Conservation (phyloP, 169 alveolate species). For the Pseudocohnilembus persalinus region DNA sequence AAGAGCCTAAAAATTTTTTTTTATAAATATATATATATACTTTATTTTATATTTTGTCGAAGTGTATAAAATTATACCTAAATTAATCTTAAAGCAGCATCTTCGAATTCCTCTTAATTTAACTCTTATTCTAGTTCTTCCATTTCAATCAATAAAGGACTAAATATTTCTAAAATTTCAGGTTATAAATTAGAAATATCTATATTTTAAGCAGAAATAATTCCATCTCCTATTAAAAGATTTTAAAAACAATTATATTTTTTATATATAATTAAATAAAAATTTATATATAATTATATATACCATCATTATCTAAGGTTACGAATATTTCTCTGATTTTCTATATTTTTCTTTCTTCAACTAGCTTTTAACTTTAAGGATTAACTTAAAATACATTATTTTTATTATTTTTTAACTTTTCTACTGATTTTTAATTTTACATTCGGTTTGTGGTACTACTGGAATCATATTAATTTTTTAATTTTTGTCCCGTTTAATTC, state of each 20-base stretch:
- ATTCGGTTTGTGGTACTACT: no score
- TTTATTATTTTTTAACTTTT: no score
- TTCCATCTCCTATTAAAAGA: constrained; percentile 50
- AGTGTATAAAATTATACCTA: no score
- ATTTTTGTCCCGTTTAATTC: no score
- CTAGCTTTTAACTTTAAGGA: background rate
- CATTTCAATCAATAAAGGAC: constrained; percentile 61
- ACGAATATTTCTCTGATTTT: background rate
- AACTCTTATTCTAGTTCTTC: constrained; percentile 55
- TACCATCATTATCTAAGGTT: background rate
- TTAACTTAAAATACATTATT: background rate
- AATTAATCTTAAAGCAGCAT: constrained; percentile 45
- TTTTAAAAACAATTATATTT: constrained; percentile 3
- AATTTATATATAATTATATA: background rate
- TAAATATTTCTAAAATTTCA: constrained; percentile 36
- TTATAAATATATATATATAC: no score
- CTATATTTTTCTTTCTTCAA: background rate
- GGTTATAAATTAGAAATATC: constrained; percentile 41
- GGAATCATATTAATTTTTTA: no score
- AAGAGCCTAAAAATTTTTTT: no score
- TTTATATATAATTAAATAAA: background rate
- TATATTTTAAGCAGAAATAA: constrained; percentile 53
- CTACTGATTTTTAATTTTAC: no score
- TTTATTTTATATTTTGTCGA: no score
- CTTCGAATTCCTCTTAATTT: constrained; percentile 53